These are phyloP conservation scores for Syzygium grande DNA, from an alignment of 345 rosid species.

Conservation along the genomic window DNA sequence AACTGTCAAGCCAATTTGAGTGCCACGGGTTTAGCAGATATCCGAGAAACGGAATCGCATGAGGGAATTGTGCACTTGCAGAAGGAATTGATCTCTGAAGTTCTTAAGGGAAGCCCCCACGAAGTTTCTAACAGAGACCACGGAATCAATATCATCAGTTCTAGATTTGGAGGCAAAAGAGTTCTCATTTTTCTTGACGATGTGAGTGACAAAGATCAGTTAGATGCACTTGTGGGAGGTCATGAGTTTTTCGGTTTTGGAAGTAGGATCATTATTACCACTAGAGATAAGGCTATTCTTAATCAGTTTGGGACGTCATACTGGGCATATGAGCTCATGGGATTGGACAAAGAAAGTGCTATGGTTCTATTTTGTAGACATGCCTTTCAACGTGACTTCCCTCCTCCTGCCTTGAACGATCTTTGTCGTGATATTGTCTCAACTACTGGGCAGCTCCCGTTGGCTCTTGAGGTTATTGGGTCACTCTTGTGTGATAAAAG, in stretches of 20 bases:
- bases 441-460: background rate
- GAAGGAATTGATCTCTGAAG: background rate
- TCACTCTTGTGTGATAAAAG: background rate
- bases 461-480: background rate
- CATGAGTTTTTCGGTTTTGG: background rate
- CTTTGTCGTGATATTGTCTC: background rate
- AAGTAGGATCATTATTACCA: conserved; percentile 1
- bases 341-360: background rate
- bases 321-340: background rate
- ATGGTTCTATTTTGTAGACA: background rate
- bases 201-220: background rate
- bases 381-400: background rate
- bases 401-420: background rate
- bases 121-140: background rate
- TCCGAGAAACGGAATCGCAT: background rate
- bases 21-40: background rate
- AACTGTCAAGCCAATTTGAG: background rate
- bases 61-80: background rate
- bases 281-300: background rate
- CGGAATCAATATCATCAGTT: background rate
- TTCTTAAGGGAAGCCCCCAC: background rate
- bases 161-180: background rate
- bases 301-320: background rate
- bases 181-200: background rate
- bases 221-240: background rate